Evolutionary conservation across 768 basidiomycete species (phyloP).

Genomic region (Nidula microcarpa): DNA sequence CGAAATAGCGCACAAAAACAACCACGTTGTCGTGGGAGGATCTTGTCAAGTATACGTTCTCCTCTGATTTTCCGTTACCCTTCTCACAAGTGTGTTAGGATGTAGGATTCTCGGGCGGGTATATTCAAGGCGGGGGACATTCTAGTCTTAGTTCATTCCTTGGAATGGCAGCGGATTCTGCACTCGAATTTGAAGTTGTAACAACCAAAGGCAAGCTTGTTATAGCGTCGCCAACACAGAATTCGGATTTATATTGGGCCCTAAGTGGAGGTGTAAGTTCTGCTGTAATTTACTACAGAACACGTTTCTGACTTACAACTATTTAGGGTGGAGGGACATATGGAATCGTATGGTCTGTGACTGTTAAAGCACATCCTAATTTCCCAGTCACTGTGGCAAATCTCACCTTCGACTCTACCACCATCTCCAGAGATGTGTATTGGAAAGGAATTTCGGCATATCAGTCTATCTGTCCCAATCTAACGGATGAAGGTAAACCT

Average conservation of each 20-base stretch:
- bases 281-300: background rate
- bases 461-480: background rate
- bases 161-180: slow-evolving; percentile 18
- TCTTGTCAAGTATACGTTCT: background rate
- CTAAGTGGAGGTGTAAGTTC: slow-evolving; percentile 21
- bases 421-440: background rate
- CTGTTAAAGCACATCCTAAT: slow-evolving; percentile 15
- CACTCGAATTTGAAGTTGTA: slow-evolving; percentile 31
- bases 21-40: background rate
- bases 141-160: slow-evolving; percentile 9
- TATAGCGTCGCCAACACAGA: slow-evolving; percentile 25
- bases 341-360: slow-evolving; percentile 9
- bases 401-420: background rate
- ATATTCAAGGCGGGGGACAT: slow-evolving; percentile 24
- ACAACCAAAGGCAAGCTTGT: slow-evolving; percentile 31
- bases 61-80: background rate
- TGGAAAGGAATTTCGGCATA: background rate
- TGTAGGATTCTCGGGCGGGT: slow-evolving; percentile 35
- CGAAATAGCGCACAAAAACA: background rate
- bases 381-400: background rate
- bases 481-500: background rate
- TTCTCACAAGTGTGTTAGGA: slow-evolving; percentile 8
- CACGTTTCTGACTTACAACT: background rate
- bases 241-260: slow-evolving; percentile 37
- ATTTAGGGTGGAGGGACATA: slow-evolving; percentile 7